Evolutionary conservation across 768 basidiomycete species (phyloP), one percentile per base, ranked within the genome.

Genomic region (Pleurotus salmoneostramineus): DNA sequence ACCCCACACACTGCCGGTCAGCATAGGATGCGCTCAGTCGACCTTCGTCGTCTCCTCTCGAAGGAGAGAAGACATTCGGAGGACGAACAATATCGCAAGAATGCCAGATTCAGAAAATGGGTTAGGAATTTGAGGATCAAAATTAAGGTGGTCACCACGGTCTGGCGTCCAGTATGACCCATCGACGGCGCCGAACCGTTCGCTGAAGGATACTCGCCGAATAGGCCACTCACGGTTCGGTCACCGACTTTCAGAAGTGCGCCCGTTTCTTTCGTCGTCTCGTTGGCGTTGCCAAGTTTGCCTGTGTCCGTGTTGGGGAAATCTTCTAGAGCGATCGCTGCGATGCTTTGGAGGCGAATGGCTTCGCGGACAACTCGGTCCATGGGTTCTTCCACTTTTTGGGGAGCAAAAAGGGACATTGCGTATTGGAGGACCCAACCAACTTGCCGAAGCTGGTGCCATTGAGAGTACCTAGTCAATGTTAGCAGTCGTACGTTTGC

Each of bases 1-100:
- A 81, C 62, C 81, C 80, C 11, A 59, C 62, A 63, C 81, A 82
- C 59, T 81, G 79, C 31, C 79, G 71, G 61, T 40, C n/a, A 68
- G 66, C 27, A 59, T 75, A 80, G 44, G 62, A 61, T 17, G 61
- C 35, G 8, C 74, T 65, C 46, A 77, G 63, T 6, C 68, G 68
- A 6, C 69, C 70, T 56, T 81, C 80, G 35, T 74, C 63, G 51
- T 68, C 67, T 46, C 64, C 70, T 47, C 77, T 73, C 0, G 77
- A 79, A 11, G 69, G 73, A 11, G 76, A 77, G 6, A 79, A 69
- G 45, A 79, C 78, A 50, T 74, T 69, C 15, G 79, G 68, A 10
- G 71, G 69, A 36, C 63, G 67, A 36, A 71, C 62, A 5, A 65
- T 72, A 5, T 77, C 79, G 57, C 75, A 80, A 17, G 65, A 63